Evolutionary conservation across 805 yeast genomes (phyloP).

Genomic region (Phaffomyces opuntiae): DNA sequence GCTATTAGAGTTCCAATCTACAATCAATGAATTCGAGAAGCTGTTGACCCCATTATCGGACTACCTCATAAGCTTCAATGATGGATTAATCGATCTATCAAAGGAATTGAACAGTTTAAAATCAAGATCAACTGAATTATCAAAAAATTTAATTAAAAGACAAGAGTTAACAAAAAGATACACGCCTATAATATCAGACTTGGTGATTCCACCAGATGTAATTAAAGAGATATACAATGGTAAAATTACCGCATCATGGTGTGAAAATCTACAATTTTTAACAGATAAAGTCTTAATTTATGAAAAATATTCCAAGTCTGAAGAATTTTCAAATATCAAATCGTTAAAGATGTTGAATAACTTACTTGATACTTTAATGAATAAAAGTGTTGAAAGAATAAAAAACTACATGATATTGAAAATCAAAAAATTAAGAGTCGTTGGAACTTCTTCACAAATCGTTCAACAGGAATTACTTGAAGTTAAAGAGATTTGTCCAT

Average conservation of each 20-base stretch:
- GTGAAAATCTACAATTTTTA: slow-evolving; percentile 52
- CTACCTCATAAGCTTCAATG: slow-evolving; percentile 50
- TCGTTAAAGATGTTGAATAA: slow-evolving; percentile 18
- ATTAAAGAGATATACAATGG: slow-evolving; percentile 52
- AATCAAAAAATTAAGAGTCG: slow-evolving; percentile 58
- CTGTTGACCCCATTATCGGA: slow-evolving; percentile 41
- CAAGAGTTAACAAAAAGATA: slow-evolving; percentile 43
- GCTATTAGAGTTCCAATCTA: slow-evolving; percentile 12
- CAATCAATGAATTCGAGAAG: slow-evolving; percentile 18
- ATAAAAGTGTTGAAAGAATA: slow-evolving; percentile 67
- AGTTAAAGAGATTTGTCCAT: slow-evolving; percentile 55
- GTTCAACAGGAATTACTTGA: slow-evolving; percentile 61
- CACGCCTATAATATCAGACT: slow-evolving; percentile 70
- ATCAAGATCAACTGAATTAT: slow-evolving; percentile 41
- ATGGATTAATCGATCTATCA: slow-evolving; percentile 48
- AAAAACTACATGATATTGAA: slow-evolving; percentile 59
- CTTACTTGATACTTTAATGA: slow-evolving; percentile 44
- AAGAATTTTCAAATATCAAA: slow-evolving; percentile 10
- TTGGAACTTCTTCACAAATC: slow-evolving; percentile 64
- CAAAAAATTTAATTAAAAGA: slow-evolving; percentile 40
- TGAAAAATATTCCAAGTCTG: slow-evolving; percentile 28
- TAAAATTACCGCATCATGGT: slow-evolving; percentile 55
- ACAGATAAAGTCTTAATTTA: slow-evolving; percentile 54
- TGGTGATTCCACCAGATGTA: slow-evolving; percentile 68
- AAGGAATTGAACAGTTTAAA: slow-evolving; percentile 57